Evolutionary conservation across 192 early-diverging fungal genomes (phyloP).

Genomic region (Backusella parvicylindrica): DNA sequence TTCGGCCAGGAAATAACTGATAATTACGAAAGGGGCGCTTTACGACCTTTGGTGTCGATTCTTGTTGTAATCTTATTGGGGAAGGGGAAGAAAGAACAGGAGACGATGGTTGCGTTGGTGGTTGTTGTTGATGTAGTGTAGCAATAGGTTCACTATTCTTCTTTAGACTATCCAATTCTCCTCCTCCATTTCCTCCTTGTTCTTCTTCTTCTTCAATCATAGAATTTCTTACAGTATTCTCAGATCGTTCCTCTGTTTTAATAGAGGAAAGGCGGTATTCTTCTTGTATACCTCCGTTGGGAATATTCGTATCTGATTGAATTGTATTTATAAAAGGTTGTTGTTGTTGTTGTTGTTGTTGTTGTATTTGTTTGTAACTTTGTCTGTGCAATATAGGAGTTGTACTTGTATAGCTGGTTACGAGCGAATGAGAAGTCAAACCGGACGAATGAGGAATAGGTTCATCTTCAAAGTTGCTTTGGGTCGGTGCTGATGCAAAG

Average conservation of each 20-base stretch:
- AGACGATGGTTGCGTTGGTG: not conserved
- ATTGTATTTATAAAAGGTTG: not conserved
- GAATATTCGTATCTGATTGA: not conserved
- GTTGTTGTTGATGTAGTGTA: not conserved
- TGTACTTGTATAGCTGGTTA: conserved; percentile 10
- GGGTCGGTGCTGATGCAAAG: not conserved
- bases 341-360: not conserved
- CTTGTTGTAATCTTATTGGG: not conserved
- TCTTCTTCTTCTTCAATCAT: not conserved
- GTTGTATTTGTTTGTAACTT: not conserved
- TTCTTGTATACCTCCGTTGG: not conserved
- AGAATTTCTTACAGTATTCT: not conserved
- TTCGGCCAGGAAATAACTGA: conserved; percentile 50
- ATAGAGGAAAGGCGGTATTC: not conserved
- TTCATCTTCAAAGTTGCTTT: conserved; percentile 11
- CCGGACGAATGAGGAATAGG: conserved; percentile 15
- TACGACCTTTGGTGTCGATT: not conserved
- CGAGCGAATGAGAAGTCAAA: conserved; percentile 11
- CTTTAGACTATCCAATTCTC: not conserved
- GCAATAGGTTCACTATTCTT: not conserved
- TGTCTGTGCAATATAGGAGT: conserved; percentile 3
- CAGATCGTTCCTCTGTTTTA: not conserved
- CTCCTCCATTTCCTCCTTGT: not conserved
- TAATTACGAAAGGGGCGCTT: conserved; percentile 34
- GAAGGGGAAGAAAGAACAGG: not conserved